A percentile compares a stretch with the other conserved stretches of the same genome.
Evolutionary conservation across 2,329 filamentous ascomycete species (phyloP).

Genomic region (Dothideomycetidae sp.): DNA sequence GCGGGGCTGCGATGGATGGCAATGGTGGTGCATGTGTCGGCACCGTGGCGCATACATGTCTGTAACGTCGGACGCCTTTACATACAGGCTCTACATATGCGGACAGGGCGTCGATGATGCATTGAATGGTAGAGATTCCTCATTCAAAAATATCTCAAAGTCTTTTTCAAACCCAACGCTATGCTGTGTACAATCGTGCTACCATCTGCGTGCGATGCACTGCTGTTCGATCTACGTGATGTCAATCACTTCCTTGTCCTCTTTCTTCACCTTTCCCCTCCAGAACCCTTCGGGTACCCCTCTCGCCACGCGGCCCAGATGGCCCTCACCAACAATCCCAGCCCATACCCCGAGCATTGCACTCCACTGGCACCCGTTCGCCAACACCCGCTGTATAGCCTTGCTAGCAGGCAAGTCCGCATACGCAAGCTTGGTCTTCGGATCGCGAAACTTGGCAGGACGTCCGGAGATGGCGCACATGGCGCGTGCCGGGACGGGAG

Average conservation of each 20-base stretch:
- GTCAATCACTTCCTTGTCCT: slow-evolving; percentile 9
- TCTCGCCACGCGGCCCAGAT: slow-evolving; percentile 43
- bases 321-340: slow-evolving; percentile 37
- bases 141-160: slow-evolving; percentile 11
- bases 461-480: slow-evolving; percentile 72
- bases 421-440: slow-evolving; percentile 69
- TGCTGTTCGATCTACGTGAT: not conserved
- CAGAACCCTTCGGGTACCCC: slow-evolving; percentile 69
- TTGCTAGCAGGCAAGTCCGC: slow-evolving; percentile 66
- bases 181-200: not conserved
- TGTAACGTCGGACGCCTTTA: not conserved
- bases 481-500: slow-evolving; percentile 20
- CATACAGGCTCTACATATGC: slow-evolving; percentile 2
- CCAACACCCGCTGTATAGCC: slow-evolving; percentile 60
- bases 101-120: slow-evolving; percentile 9
- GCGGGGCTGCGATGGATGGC: not conserved
- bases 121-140: slow-evolving; percentile 10
- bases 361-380: slow-evolving; percentile 72
- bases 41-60: slow-evolving; percentile 1
- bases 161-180: slow-evolving; percentile 8
- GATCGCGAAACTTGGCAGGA: slow-evolving; percentile 71
- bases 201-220: not conserved
- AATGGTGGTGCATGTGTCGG: slow-evolving; percentile 1
- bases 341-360: slow-evolving; percentile 69
- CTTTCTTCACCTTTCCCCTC: slow-evolving; percentile 6